Evolutionary conservation across 768 basidiomycete genomes (phyloP), one percentile per base, ranked within the genome.

Genomic region (Lentinula sp.): DNA sequence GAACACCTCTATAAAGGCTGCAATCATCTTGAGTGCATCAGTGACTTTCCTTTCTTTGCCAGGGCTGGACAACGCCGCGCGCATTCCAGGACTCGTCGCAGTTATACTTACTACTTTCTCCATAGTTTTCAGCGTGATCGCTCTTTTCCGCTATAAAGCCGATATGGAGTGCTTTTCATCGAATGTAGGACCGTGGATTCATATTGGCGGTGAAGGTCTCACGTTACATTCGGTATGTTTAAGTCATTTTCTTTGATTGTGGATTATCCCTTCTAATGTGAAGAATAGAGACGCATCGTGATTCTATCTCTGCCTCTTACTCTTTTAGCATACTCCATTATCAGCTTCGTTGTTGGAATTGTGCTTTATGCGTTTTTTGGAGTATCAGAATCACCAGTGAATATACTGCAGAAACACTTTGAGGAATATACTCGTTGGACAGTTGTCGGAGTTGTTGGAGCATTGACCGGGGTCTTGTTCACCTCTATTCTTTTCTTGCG

Each of bases 21-120:
- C 91, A 33, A 80, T 92, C 61, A 80, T 92, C 23, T 76, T 93
- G 61, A 91, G 91, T 65, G 87, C 90, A 36, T 89, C 90, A 43
- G 87, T 91, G 60, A 91, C 90, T 32, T 86, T 92, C 74, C 81
- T 93, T 69, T 83, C 88, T 55, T 79, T 93, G 57, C 90, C 91
- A 66, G 88, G 86, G 42, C 65, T 93, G 71, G 86, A 87, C 70
- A 80, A 76, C 61, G 64, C 86, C 63, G 74, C 86, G 60, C 81
- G 90, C 60, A 76, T 85, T 52, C 81, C 85, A 23, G 86, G 84
- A 36, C 79, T 93, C 65, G 76, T 90, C 13, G 84, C 88, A 36
- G 82, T 88, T 56, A 73, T 87, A 61, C 85, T 87, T 69, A 85
- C 91, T 7, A 79, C 85, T 0, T 79, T 85, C 63, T 85, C 87